phyloP scores from a whole-genome alignment of 2,329 filamentous ascomycete species.

The Amesomyces nigricolor region DNA sequence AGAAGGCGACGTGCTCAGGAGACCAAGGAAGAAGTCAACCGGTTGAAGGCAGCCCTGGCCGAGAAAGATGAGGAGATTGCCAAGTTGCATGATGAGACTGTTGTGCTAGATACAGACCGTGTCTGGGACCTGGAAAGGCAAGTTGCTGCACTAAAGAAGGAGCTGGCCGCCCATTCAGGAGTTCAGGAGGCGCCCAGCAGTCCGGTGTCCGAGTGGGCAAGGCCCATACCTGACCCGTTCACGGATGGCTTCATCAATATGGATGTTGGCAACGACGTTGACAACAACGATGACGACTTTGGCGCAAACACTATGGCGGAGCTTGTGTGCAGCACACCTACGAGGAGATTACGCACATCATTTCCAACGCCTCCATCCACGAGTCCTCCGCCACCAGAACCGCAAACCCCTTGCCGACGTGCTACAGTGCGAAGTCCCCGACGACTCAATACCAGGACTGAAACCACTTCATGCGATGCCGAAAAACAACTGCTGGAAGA shows the following conservation, averaged over 20 bases:
- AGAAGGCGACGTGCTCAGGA: constrained; percentile 38
- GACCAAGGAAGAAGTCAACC: constrained; percentile 43
- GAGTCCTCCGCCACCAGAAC: constrained; percentile 37
- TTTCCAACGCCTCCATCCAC: constrained; percentile 53
- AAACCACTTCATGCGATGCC: constrained; percentile 38
- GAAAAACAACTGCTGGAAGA: constrained; percentile 40
- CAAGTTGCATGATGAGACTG: constrained; percentile 45
- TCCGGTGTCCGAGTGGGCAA: constrained; percentile 44
- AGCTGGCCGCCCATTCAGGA: constrained; percentile 25
- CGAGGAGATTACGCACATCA: constrained; percentile 35
- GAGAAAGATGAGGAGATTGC: constrained; percentile 49
- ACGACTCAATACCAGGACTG: constrained; percentile 35
- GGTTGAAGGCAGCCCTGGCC: constrained; percentile 44
- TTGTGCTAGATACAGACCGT: constrained; percentile 42
- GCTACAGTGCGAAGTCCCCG: constrained; percentile 20
- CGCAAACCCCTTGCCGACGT: constrained; percentile 36
- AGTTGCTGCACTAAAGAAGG: constrained; percentile 30
- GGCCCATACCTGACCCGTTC: constrained; percentile 45
- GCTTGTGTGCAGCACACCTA: constrained; percentile 48
- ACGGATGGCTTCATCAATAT: constrained; percentile 39
- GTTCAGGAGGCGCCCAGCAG: constrained; percentile 26
- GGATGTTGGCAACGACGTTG: constrained; percentile 35
- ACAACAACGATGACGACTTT: constrained; percentile 37
- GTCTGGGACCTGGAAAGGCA: constrained; percentile 35
- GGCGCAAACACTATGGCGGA: constrained; percentile 48